Base-by-base conservation (phyloP, 2,329 filamentous ascomycete species). In the Aureobasidium namibiae region DNA sequence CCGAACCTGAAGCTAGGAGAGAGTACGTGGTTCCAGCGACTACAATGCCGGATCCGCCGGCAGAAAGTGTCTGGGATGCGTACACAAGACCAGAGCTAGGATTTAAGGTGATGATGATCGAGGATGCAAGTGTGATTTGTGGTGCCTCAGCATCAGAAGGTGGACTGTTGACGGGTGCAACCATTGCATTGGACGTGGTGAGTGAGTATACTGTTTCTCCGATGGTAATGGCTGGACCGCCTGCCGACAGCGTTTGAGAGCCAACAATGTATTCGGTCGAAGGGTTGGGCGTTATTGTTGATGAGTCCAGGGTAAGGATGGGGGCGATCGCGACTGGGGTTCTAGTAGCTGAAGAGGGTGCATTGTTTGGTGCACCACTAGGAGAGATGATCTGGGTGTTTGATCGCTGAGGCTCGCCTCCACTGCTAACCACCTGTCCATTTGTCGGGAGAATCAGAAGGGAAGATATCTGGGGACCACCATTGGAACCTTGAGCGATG, bases 221-320 rank as follows among this genome's bases (percentile, higher is more conserved):
- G n/a, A 54, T 4, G 10, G 60, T 58, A 34, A 61, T 48, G 41
- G 54, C 56, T 11, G 56, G 60, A 2, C 60, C 62, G 11, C 62
- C 61, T 1, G 61, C 34, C 9, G 36, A 42, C 10, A 64, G 54
- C 9, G 63, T 64, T 18, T 61, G 61, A 3, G 57, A 56, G 21
- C 52, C 59, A 11, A 64, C 44, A 7, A 63, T 46, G n/a, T 61
- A 33, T 10, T 42, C 36, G 16, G 16, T 42, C 7, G 50, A 36
- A 33, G 50, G 24, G 10, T 54, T 54, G n/a, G 50, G 36, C 2
- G 36, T 11, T 14, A 54, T 23, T 2, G 36, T 54, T 21, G 18
- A 23, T 13, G 16, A 31, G 14, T 16, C 50, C 2, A 54, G 26
- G 21, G 50, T 54, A 2, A 54, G 23, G 7, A 31, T 34, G 31